phyloP scores from a whole-genome alignment of 2,329 filamentous ascomycete genomes.

The Penicillium sp. region DNA sequence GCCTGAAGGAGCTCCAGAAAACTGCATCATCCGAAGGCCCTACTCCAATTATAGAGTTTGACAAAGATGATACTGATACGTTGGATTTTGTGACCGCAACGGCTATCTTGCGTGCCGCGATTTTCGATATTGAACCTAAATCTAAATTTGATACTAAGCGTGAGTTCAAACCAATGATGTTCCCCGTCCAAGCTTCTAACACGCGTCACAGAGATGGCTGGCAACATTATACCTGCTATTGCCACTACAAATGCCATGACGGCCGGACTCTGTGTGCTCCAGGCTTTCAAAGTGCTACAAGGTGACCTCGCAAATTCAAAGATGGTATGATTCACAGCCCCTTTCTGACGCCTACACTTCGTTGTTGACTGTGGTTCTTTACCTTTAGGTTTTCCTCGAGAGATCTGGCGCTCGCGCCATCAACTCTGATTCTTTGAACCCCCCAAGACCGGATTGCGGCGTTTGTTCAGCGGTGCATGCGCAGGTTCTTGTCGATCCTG shows the following conservation, averaged over 20 bases:
- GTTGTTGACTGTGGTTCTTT: background rate
- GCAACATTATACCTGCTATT: slow-evolving; percentile 98
- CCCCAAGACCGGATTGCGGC: slow-evolving; percentile 78
- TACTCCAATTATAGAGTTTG: slow-evolving; percentile 73
- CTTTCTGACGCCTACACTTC: background rate
- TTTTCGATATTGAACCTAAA: slow-evolving; percentile 86
- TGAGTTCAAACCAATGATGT: slow-evolving; percentile 32
- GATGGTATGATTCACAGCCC: slow-evolving; percentile 55
- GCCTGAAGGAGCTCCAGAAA: slow-evolving; percentile 65
- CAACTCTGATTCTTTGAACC: slow-evolving; percentile 54
- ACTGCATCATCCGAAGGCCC: slow-evolving; percentile 41
- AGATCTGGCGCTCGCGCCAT: slow-evolving; percentile 61
- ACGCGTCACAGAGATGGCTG: slow-evolving; percentile 75
- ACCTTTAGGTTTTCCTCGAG: slow-evolving; percentile 70
- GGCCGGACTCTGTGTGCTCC: slow-evolving; percentile 85
- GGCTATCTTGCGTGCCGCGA: slow-evolving; percentile 81
- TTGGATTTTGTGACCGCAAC: slow-evolving; percentile 90
- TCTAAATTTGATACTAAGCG: slow-evolving; percentile 94
- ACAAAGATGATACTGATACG: slow-evolving; percentile 95
- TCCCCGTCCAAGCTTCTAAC: slow-evolving; percentile 1
- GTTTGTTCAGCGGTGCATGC: slow-evolving; percentile 76
- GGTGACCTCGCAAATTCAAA: slow-evolving; percentile 70
- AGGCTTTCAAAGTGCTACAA: slow-evolving; percentile 86
- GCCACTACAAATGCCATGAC: slow-evolving; percentile 98
- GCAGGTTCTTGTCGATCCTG: slow-evolving; percentile 66